Percentiles rank a stretch among this genome's conserved stretches.
These are phyloP conservation scores for Vitis hybrid DNA, from an alignment of 177 flowering plant genomes.

Conservation along the genomic window DNA sequence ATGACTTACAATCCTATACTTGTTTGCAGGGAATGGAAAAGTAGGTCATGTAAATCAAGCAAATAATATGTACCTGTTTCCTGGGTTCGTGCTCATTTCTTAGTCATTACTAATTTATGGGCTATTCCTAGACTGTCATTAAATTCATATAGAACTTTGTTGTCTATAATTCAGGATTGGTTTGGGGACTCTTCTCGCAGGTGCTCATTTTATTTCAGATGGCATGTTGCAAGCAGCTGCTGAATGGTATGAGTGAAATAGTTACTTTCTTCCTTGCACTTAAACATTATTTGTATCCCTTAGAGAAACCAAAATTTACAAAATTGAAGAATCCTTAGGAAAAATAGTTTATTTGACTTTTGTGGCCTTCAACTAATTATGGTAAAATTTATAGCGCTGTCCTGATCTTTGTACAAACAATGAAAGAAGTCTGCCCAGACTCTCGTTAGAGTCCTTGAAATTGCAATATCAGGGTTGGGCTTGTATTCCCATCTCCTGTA, in stretches of 20 bases:
- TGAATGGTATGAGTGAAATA: slow-evolving; percentile 59
- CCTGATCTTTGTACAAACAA: too few species aligned
- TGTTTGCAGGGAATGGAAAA: slow-evolving; percentile 79
- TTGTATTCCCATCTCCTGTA: not conserved
- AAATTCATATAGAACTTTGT: slow-evolving; percentile 4
- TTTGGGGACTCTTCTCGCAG: slow-evolving; percentile 45
- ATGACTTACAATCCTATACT: not conserved
- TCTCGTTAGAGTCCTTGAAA: not conserved
- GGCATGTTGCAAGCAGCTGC: slow-evolving; percentile 77
- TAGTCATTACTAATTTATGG: not conserved
- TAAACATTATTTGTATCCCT: not conserved
- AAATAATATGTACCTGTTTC: slow-evolving; percentile 98
- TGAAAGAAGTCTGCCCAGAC: too few species aligned
- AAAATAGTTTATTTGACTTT: too few species aligned
- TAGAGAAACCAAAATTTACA: too few species aligned
- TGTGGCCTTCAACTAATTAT: too few species aligned
- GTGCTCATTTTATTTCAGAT: slow-evolving; percentile 46
- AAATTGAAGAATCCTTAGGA: too few species aligned
- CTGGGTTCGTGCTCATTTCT: slow-evolving; percentile 62
- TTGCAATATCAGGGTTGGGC: not conserved
- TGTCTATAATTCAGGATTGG: slow-evolving; percentile 69
- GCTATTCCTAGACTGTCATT: not conserved
- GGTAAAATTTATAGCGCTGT: too few species aligned
- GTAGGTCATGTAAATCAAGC: slow-evolving; percentile 97
- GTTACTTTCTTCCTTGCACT: not conserved